phyloP scores from a whole-genome alignment of 2,329 filamentous ascomycete genomes.

The Phialemonium atrogriseum region DNA sequence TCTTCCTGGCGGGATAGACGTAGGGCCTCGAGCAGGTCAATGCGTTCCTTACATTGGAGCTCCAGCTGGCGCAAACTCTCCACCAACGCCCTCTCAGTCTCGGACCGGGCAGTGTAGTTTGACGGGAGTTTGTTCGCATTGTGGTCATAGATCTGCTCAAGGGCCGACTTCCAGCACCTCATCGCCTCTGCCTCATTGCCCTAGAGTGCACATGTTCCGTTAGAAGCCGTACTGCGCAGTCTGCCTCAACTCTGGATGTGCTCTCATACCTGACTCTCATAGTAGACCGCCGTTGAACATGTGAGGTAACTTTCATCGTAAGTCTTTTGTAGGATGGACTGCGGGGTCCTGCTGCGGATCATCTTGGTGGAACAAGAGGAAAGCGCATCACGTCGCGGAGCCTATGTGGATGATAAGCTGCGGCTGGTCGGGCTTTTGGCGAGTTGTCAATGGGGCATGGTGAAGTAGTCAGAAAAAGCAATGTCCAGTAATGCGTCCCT shows the following conservation, averaged over 20 bases:
- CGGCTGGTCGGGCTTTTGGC: no score
- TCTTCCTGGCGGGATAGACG: slow-evolving; percentile 52
- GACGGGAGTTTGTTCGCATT: slow-evolving; percentile 67
- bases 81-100: slow-evolving; percentile 75
- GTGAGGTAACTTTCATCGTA: slow-evolving; percentile 95
- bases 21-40: slow-evolving; percentile 79
- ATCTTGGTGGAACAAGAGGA: no score
- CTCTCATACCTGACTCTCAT: slow-evolving; percentile 70
- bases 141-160: slow-evolving; percentile 83
- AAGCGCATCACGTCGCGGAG: no score
- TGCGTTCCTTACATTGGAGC: slow-evolving; percentile 84
- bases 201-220: slow-evolving; percentile 33
- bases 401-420: no score
- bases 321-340: slow-evolving; percentile 97
- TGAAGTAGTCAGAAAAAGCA: no score
- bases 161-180: slow-evolving; percentile 79
- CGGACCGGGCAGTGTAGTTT: slow-evolving; percentile 61
- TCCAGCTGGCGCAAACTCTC: slow-evolving; percentile 79
- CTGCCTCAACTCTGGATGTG: not conserved
- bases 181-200: slow-evolving; percentile 87
- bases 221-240: slow-evolving; percentile 3
- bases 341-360: no score
- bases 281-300: slow-evolving; percentile 93
- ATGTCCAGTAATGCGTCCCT: no score
- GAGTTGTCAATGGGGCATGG: no score